A percentile compares a stretch with the other conserved stretches of the same genome.
phyloP scores from a whole-genome alignment of 768 basidiomycete genomes.

The Lentinus tigrinus region DNA sequence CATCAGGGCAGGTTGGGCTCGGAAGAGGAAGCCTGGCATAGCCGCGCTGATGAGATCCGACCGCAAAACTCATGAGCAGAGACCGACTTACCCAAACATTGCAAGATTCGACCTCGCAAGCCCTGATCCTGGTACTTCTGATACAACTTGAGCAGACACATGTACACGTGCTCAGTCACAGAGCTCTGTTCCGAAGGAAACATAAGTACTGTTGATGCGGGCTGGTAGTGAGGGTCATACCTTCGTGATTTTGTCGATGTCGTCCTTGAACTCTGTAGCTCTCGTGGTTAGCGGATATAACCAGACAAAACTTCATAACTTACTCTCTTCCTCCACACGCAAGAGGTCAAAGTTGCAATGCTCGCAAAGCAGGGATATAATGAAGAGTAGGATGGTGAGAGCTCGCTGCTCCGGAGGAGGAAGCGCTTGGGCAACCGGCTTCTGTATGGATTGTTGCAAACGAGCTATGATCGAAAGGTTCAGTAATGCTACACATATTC shows the following conservation, averaged over 20 bases:
- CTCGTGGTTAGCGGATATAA: neutral
- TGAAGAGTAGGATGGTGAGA: conserved; percentile 74
- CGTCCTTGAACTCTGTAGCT: conserved; percentile 48
- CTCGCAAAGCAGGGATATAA: conserved; percentile 83
- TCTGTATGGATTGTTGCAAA: conserved; percentile 54
- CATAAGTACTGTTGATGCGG: neutral
- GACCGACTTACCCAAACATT: conserved; percentile 71
- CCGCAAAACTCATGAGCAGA: neutral
- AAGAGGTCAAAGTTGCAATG: conserved; percentile 86
- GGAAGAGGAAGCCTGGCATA: conserved; percentile 74
- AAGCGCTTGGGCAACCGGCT: conserved; percentile 41
- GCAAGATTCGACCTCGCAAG: conserved; percentile 71
- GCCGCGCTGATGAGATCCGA: neutral
- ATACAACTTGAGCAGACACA: conserved; percentile 68
- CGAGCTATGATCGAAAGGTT: conserved; percentile 43
- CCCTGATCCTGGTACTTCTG: conserved; percentile 57
- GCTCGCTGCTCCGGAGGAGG: conserved; percentile 49
- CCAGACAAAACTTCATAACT: conserved; percentile 23
- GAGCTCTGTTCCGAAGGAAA: conserved; percentile 46
- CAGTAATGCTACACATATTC: neutral
- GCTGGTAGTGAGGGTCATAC: conserved; percentile 29
- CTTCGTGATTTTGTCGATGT: conserved; percentile 58
- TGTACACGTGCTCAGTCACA: conserved; percentile 83
- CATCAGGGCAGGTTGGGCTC: conserved; percentile 90
- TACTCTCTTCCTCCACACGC: conserved; percentile 59